These are phyloP conservation scores for Penicillium longicatenatum DNA, from an alignment of 495 filamentous ascomycete species.

Conservation along the genomic window DNA sequence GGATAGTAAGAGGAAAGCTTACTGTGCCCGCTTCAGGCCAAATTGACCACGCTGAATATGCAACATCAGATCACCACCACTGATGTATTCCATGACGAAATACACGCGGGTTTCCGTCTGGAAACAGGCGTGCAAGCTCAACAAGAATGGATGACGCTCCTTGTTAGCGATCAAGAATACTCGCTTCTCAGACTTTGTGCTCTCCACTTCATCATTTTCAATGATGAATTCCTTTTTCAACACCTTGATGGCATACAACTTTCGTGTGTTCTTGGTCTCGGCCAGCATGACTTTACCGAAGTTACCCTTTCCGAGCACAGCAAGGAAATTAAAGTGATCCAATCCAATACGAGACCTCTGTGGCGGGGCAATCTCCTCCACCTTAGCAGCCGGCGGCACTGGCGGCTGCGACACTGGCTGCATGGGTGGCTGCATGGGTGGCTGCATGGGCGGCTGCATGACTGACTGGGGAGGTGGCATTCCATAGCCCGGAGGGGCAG, in stretches of 20 bases:
- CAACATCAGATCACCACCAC: slow-evolving; percentile 97
- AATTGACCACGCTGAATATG: slow-evolving; percentile 98
- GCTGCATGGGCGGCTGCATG: slow-evolving; percentile 20
- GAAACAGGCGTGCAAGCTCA: slow-evolving; percentile 97
- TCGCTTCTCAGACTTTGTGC: slow-evolving; percentile 94
- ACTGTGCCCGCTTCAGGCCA: slow-evolving; percentile 93
- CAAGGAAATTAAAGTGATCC: slow-evolving; percentile 99
- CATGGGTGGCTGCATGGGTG: slow-evolving; percentile 32
- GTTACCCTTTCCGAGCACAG: slow-evolving; percentile 98
- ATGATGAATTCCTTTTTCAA: slow-evolving; percentile 99
- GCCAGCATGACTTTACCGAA: slow-evolving; percentile 99
- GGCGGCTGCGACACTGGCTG: slow-evolving; percentile 44
- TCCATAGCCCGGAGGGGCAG: slow-evolving; percentile 16
- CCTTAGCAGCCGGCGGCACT: slow-evolving; percentile 40
- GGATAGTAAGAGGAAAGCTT: slow-evolving; percentile 39
- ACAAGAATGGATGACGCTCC: slow-evolving; percentile 94
- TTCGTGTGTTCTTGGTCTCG: slow-evolving; percentile 88
- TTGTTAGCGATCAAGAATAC: slow-evolving; percentile 98
- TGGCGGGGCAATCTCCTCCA: slow-evolving; percentile 56
- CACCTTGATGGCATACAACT: slow-evolving; percentile 98
- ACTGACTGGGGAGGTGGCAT: slow-evolving; percentile 38
- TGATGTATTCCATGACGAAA: slow-evolving; percentile 99
- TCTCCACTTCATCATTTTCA: slow-evolving; percentile 99
- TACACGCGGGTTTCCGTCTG: slow-evolving; percentile 98
- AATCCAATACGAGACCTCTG: slow-evolving; percentile 84